Percentiles rank a stretch among this genome's conserved stretches.
These are phyloP conservation scores for Symbiodinium natans DNA, from an alignment of 73 alveolate genomes.

Conservation along the genomic window DNA sequence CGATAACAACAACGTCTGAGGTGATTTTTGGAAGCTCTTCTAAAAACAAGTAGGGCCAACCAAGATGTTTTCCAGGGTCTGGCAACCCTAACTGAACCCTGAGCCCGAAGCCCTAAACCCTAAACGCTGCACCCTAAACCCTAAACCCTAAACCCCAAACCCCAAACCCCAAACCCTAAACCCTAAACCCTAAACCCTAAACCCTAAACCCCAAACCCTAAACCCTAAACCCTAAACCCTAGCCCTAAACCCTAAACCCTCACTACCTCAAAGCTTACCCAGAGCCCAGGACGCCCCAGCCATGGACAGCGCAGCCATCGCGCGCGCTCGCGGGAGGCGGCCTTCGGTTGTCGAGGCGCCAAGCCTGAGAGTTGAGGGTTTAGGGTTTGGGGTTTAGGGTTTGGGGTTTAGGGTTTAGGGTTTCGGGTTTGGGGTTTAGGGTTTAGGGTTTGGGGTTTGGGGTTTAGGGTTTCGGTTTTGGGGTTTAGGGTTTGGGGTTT, in stretches of 20 bases:
- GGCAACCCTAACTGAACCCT: too few relatives aligned
- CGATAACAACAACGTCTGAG: too few relatives aligned
- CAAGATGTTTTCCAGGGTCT: too few relatives aligned
- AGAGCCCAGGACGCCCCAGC: not conserved
- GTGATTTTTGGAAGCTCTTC: too few relatives aligned
- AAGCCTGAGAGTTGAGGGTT: not conserved
- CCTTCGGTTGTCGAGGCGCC: not conserved
- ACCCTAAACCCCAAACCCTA: too few relatives aligned
- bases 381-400: not conserved
- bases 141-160: not conserved
- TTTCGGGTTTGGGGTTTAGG: not conserved
- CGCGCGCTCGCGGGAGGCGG: constrained; percentile 1
- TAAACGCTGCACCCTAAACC: not conserved
- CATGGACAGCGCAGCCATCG: constrained; percentile 8
- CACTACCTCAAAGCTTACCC: too few relatives aligned
- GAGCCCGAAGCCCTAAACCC: too few relatives aligned
- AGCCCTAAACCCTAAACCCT: too few relatives aligned
- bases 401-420: not conserved
- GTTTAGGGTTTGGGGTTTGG: not conserved
- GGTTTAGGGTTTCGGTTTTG: not conserved
- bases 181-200: too few relatives aligned
- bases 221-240: too few relatives aligned
- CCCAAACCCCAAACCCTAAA: not conserved
- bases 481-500: not conserved
- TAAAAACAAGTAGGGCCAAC: too few relatives aligned